Conservation (phyloP, 2,329 filamentous ascomycete genomes). For the Leptodontidium sp. region DNA sequence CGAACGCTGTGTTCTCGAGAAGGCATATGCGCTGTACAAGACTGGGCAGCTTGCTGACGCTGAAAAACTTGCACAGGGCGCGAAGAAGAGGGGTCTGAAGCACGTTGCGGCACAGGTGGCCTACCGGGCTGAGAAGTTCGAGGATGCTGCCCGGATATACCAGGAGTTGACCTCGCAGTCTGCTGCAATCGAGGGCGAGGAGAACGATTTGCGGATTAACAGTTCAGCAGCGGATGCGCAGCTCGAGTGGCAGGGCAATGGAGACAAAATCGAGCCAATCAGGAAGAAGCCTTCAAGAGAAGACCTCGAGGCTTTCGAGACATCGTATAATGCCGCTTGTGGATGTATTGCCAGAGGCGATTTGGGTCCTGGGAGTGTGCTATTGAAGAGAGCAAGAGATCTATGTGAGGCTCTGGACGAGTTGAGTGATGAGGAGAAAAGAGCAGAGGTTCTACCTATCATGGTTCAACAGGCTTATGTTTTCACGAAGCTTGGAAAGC, state of each 20-base stretch:
- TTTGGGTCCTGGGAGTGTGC: conserved; percentile 67
- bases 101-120: conserved; percentile 72
- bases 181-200: conserved; percentile 63
- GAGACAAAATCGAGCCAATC: conserved; percentile 41
- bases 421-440: conserved; percentile 76
- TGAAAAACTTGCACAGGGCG: conserved; percentile 48
- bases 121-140: conserved; percentile 79
- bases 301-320: conserved; percentile 80
- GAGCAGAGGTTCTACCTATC: conserved; percentile 77
- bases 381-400: conserved; percentile 74
- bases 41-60: conserved; percentile 73
- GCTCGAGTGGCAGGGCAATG: conserved; percentile 70
- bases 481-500: conserved; percentile 69
- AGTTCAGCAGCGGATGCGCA: conserved; percentile 76
- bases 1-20: conserved; percentile 70
- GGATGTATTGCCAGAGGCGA: conserved; percentile 74
- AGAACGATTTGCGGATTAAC: conserved; percentile 81
- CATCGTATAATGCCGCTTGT: conserved; percentile 83
- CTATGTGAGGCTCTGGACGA: conserved; percentile 80
- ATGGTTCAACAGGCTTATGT: conserved; percentile 80
- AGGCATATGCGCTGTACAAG: conserved; percentile 87
- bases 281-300: conserved; percentile 63
- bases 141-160: conserved; percentile 71
- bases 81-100: conserved; percentile 41
- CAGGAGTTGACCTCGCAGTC: conserved; percentile 59